Conservation (phyloP, 768 basidiomycete genomes). For the Coprinopsis marcescibilis region DNA sequence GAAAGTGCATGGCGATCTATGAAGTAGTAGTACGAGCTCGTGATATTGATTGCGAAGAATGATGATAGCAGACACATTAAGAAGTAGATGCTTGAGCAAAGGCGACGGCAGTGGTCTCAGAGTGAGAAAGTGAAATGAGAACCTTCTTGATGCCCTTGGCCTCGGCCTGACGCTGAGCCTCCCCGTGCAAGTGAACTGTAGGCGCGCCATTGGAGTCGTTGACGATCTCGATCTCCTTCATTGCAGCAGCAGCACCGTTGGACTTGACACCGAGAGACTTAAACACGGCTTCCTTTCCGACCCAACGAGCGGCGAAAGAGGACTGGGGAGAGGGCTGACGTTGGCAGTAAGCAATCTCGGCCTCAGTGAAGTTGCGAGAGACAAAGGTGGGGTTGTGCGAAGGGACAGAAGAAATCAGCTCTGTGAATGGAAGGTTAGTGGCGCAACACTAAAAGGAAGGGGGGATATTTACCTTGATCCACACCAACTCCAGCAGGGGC, state of each 20-base stretch:
- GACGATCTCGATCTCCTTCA: conserved; percentile 97
- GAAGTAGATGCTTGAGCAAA: conserved; percentile 69
- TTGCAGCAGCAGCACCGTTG: conserved; percentile 88
- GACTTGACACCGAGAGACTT: conserved; percentile 88
- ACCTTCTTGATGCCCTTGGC: conserved; percentile 69
- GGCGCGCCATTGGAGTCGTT: conserved; percentile 77
- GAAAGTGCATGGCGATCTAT: not conserved
- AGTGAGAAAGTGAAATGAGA: conserved; percentile 87
- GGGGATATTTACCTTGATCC: conserved; percentile 66
- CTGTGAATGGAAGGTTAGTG: conserved; percentile 30
- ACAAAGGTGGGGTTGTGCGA: conserved; percentile 85
- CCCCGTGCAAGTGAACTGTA: conserved; percentile 68
- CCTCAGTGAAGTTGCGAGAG: conserved; percentile 87
- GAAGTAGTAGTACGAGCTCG: not conserved
- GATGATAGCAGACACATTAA: conserved; percentile 4
- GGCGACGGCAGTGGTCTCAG: conserved; percentile 86
- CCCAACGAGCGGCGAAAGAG: conserved; percentile 96
- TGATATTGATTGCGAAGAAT: conserved; percentile 1
- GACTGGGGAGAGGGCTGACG: conserved; percentile 81
- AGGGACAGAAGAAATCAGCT: conserved; percentile 89
- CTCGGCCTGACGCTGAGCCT: conserved; percentile 69
- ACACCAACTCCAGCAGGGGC: conserved; percentile 74
- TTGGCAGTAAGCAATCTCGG: conserved; percentile 81
- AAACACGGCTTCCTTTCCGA: conserved; percentile 95
- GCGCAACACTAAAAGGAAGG: not conserved